Evolutionary conservation across 257 asterid species (phyloP).

Genomic region (Schizonepeta tenuifolia): DNA sequence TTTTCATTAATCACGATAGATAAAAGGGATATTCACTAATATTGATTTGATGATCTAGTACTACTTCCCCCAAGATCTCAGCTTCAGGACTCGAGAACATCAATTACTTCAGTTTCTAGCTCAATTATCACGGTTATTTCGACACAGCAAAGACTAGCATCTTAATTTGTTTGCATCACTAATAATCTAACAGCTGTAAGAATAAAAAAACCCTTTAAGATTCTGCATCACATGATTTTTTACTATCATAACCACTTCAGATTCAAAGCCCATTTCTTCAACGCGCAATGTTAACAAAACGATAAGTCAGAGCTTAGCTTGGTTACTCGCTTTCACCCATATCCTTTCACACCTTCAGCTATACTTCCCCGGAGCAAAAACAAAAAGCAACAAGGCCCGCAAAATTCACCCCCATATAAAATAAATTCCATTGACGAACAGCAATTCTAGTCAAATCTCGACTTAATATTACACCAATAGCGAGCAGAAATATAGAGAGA

Average conservation of each 20-base stretch:
- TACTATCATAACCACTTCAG: background rate
- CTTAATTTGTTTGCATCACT: background rate
- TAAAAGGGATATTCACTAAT: constrained; percentile 14
- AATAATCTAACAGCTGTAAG: constrained; percentile 20
- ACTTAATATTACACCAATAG: background rate
- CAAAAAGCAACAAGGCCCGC: background rate
- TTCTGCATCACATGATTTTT: constrained; percentile 6
- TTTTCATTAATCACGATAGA: background rate
- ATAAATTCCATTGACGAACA: background rate
- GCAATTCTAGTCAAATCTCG: background rate
- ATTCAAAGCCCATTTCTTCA: constrained; percentile 21
- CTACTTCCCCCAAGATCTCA: constrained; percentile 14
- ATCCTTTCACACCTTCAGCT: constrained; percentile 21
- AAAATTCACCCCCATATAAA: background rate
- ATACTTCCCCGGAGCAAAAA: background rate
- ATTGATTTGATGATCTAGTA: constrained; percentile 7
- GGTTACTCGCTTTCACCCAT: constrained; percentile 12
- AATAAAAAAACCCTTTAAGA: background rate
- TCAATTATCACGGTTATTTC: background rate
- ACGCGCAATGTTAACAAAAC: constrained; percentile 3
- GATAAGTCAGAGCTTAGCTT: constrained; percentile 25
- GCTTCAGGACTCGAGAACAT: constrained; percentile 1
- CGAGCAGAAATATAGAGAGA: background rate
- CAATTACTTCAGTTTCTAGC: background rate
- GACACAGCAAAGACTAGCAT: background rate